Base-by-base conservation (phyloP, 2,329 filamentous ascomycete genomes). In the Aspergillus tanneri region DNA sequence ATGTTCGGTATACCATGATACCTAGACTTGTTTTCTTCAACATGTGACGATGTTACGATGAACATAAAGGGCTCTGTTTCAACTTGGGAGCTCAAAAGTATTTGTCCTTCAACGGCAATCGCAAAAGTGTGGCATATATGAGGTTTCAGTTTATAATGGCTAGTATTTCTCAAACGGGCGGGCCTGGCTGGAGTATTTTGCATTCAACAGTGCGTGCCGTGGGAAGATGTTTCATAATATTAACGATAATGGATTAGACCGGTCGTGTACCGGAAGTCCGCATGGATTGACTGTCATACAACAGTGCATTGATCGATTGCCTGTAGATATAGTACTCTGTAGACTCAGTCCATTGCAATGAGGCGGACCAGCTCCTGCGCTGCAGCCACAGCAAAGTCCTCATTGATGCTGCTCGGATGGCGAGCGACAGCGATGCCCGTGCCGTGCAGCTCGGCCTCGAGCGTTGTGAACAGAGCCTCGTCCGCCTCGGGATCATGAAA, bases 51-150 rank as follows among this genome's bases (percentile, higher is more conserved):
- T 70, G 74, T 75, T 70, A 82, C 78, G 79, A 67, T 59, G 61
- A 81, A 77, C 73, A 74, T 76, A 75, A 73, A 72, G 65, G 53
- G 64, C 66, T 67, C 63, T 69, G 61, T 56, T 65, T 69, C 65
- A 66, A 70, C 63, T 66, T 58, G 61, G 67, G n/a, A 66, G 63
- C 66, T 65, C 66, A 76, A 78, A 78, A 76, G 70, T 64, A 73
- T 75, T 71, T 75, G 72, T 74, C 77, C 79, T 82, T 83, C 80
- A 84, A 83, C 81, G 78, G 80, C 80, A 82, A 65, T 63, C 30
- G 19, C 30, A 34, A 68, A 70, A 68, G 63, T n/a, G 59, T 61
- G 58, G 65, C 62, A 65, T 67, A 60, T 57, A 57, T 56, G 59
- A 63, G 64, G 61, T 59, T 59, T 61, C 55, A 14, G 19, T 34